phyloP scores from a whole-genome alignment of 2,329 filamentous ascomycete genomes.

The Incumbomyces delicatus region DNA sequence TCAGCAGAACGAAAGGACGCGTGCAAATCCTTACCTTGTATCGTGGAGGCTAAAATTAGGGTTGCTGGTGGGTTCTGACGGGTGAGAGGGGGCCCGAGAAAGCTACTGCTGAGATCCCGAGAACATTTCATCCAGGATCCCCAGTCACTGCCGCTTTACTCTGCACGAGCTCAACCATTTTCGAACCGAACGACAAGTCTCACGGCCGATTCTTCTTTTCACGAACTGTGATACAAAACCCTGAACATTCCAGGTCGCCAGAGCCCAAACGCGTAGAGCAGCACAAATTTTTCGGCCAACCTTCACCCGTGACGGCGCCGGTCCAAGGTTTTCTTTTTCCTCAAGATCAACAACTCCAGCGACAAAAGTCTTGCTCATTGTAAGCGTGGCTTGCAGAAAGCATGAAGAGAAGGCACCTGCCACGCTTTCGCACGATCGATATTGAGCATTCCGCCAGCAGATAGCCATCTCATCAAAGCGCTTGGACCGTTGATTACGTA shows the following conservation, averaged over 20 bases:
- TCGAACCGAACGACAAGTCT: not conserved
- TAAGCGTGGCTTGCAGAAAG: not conserved
- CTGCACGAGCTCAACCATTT: not conserved
- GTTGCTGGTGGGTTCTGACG: too few species aligned
- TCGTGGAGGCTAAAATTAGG: not conserved
- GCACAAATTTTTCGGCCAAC: not conserved
- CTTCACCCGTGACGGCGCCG: conserved; percentile 4
- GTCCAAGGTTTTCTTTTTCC: not conserved
- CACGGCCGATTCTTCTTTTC: not conserved
- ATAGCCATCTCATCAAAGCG: not conserved
- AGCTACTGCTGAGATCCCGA: not conserved
- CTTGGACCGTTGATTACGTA: conserved; percentile 7
- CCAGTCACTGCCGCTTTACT: not conserved
- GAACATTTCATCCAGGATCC: not conserved
- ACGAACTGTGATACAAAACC: not conserved
- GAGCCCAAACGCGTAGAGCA: not conserved
- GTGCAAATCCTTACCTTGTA: not conserved
- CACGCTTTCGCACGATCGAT: conserved; percentile 1
- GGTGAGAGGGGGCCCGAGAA: not conserved
- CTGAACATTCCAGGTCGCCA: not conserved
- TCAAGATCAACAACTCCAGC: not conserved
- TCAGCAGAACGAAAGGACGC: not conserved
- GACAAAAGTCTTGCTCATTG: not conserved
- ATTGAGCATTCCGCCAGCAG: conserved; percentile 5
- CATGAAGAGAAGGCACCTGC: conserved; percentile 6